These are phyloP conservation scores for Nakazawaea sp. DNA, from an alignment of 805 yeast genomes.

Conservation along the genomic window DNA sequence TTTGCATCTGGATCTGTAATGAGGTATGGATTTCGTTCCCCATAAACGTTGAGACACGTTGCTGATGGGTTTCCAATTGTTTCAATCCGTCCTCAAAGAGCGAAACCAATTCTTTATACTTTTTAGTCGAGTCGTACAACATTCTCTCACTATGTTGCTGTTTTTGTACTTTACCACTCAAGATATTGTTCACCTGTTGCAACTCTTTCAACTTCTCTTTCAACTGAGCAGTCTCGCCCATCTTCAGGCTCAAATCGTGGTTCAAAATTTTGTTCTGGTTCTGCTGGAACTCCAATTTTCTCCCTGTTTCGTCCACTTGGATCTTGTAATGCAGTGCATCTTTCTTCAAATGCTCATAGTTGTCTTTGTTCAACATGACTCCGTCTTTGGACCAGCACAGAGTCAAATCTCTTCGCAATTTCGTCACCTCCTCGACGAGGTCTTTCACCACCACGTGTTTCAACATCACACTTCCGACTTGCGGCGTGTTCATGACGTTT, in stretches of 20 bases:
- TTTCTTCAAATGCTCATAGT: constrained; percentile 44
- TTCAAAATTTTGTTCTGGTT: constrained; percentile 27
- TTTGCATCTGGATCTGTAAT: constrained; percentile 13
- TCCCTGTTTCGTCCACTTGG: constrained; percentile 39
- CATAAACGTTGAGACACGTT: constrained; percentile 12
- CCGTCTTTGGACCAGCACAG: constrained; percentile 64
- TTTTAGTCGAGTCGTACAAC: constrained; percentile 24
- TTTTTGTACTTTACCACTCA: constrained; percentile 22
- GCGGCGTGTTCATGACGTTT: constrained; percentile 44
- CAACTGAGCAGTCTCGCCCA: constrained; percentile 17
- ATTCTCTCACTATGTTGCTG: constrained; percentile 24
- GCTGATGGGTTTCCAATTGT: constrained; percentile 16
- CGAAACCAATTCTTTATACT: constrained; percentile 23
- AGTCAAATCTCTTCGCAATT: constrained; percentile 42
- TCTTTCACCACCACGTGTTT: constrained; percentile 39
- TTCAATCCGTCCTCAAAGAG: constrained; percentile 21
- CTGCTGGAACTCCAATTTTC: constrained; percentile 32
- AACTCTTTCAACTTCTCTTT: constrained; percentile 16
- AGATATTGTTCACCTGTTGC: constrained; percentile 17
- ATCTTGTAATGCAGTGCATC: constrained; percentile 43
- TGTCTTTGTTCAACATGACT: constrained; percentile 51
- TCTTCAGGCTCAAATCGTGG: constrained; percentile 13
- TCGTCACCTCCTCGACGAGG: constrained; percentile 37
- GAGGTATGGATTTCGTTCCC: constrained; percentile 12
- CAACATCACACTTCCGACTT: constrained; percentile 35